Percentiles rank a stretch among this genome's conserved stretches.
Evolutionary conservation across 208 protist genomes (phyloP).

Genomic region (Leishmania gerbilli): DNA sequence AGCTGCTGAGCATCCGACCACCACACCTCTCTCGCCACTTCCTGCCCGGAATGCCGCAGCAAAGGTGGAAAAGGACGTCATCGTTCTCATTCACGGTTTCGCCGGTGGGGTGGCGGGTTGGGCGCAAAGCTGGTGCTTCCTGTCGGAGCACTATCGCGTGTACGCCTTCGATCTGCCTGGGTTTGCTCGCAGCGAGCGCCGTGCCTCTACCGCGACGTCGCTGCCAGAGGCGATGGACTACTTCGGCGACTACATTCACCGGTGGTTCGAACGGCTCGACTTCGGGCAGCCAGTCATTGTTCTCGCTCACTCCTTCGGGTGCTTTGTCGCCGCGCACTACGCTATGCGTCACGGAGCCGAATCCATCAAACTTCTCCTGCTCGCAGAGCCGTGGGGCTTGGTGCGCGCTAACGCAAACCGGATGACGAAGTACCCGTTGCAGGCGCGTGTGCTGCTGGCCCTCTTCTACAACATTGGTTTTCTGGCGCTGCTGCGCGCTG

Average conservation of each 20-base stretch:
- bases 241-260: slow-evolving; percentile 36
- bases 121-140: slow-evolving; percentile 63
- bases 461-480: slow-evolving; percentile 47
- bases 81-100: slow-evolving; percentile 71
- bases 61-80: slow-evolving; percentile 22
- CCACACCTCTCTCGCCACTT: neutral
- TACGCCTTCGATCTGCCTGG: slow-evolving; percentile 67
- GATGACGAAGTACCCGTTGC: slow-evolving; percentile 32
- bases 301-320: slow-evolving; percentile 67
- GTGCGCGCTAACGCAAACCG: slow-evolving; percentile 24
- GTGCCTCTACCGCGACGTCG: slow-evolving; percentile 12
- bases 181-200: slow-evolving; percentile 57
- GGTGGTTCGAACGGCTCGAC: slow-evolving; percentile 42
- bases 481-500: slow-evolving; percentile 43
- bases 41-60: neutral
- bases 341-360: slow-evolving; percentile 32
- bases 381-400: slow-evolving; percentile 74
- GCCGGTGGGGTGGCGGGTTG: slow-evolving; percentile 64
- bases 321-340: slow-evolving; percentile 51
- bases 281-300: slow-evolving; percentile 46
- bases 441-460: slow-evolving; percentile 25
- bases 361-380: slow-evolving; percentile 35
- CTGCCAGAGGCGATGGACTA: slow-evolving; percentile 46
- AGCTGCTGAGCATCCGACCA: neutral
- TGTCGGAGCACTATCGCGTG: slow-evolving; percentile 46